Evolutionary conservation across 2,329 filamentous ascomycete genomes (phyloP), one percentile per base, ranked within the genome.

Genomic region (Bimuria novae-zelandiae): DNA sequence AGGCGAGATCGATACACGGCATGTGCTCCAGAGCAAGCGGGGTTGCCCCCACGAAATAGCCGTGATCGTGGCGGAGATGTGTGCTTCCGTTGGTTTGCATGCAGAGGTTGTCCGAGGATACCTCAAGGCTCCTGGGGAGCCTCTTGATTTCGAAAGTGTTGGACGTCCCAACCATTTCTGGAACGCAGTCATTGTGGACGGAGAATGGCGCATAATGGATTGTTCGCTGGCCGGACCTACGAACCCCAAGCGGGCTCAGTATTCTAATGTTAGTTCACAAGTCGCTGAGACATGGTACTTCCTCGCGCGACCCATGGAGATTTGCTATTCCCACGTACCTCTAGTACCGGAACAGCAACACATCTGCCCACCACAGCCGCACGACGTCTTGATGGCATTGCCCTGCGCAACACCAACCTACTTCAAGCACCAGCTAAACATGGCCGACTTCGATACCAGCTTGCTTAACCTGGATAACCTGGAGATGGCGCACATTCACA

Each of bases 141-240:
- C 61, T 8, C 49, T 76, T 7, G 92, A 97, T 64, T 79, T 92
- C 37, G 89, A 89, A 56, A 88, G 88, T 52, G 85, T 93, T 72
- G 90, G 90, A n/a, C 85, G 88, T 25, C 83, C 93, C 0, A 99
- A 99, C 67, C 94, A 99, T 75, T 97, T 89, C 86, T 99, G 94
- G 94, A 99, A 99, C 64, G 87, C 91, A 0, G 90, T 97, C 16
- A 78, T 97, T 30, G 87, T 97, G 7, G 94, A 99, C 72, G 88
- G 89, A 19, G 92, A 97, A 75, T 99, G 94, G 94, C 89, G 94
- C 45, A 89, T 97, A 60, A 90, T 99, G 78, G 94, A 99, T 73
- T 94, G 91, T 71, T 95, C 91, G 30, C 80, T 99, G 42, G 92
- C 94, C 3, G 92, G 89, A 58, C 92, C 93, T 11, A 96, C 93